These are phyloP conservation scores for Xylaria sp. DNA, from an alignment of 2,329 filamentous ascomycete species.

Conservation along the genomic window DNA sequence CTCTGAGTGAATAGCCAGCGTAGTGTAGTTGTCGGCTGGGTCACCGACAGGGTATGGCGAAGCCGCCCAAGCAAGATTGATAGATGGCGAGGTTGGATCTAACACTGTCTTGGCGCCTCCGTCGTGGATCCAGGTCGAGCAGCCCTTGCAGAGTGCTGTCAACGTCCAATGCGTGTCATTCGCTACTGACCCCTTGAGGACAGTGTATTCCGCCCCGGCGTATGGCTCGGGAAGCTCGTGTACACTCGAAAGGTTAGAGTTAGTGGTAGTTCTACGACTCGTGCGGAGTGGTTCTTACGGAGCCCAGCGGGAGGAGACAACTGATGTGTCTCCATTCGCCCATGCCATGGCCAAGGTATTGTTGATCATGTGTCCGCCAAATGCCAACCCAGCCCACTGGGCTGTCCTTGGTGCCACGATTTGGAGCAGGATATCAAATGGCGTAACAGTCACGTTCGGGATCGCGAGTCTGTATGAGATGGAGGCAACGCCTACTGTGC, in stretches of 20 bases:
- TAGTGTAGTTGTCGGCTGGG: constrained; percentile 30
- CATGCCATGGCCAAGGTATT: constrained; percentile 54
- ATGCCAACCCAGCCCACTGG: constrained; percentile 55
- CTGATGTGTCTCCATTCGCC: constrained; percentile 50
- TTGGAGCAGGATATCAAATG: constrained; percentile 51
- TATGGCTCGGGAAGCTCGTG: constrained; percentile 45
- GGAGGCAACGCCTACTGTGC: constrained; percentile 29
- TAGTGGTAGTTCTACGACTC: background rate
- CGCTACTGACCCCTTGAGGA: constrained; percentile 43
- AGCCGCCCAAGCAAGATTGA: constrained; percentile 32
- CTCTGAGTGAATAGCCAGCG: constrained; percentile 28
- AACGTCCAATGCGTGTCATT: constrained; percentile 51
- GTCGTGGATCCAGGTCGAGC: constrained; percentile 43
- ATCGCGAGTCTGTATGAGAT: constrained; percentile 45
- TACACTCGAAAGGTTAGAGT: constrained; percentile 25
- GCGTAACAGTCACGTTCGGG: constrained; percentile 39
- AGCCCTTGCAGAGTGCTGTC: constrained; percentile 47
- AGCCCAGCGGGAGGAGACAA: constrained; percentile 46
- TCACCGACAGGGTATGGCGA: constrained; percentile 29
- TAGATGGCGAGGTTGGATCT: constrained; percentile 25
- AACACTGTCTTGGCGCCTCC: constrained; percentile 28
- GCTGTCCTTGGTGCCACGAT: constrained; percentile 49
- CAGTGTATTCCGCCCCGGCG: constrained; percentile 42
- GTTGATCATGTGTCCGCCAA: constrained; percentile 56
- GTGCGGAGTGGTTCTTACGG: constrained; percentile 27